phyloP scores from a whole-genome alignment of 805 yeast species.

The Yarrowia divulgata region DNA sequence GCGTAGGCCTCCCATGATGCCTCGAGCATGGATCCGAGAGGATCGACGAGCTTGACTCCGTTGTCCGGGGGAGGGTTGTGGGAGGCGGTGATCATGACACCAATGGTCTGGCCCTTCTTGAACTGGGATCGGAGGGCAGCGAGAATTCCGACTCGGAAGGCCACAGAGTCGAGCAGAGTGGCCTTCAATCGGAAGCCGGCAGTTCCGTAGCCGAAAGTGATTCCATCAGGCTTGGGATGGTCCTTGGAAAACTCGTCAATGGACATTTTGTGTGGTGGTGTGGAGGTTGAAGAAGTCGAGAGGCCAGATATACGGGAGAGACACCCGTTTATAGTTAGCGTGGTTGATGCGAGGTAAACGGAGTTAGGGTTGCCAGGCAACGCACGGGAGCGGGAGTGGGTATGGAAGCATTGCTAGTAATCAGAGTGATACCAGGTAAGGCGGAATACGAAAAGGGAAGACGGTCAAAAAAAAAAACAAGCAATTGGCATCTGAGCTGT shows the following conservation, averaged over 20 bases:
- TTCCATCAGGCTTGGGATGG: slow-evolving; percentile 58
- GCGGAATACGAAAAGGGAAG: neutral
- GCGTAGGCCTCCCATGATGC: slow-evolving; percentile 85
- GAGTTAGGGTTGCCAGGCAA: slow-evolving; percentile 34
- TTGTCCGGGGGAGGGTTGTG: slow-evolving; percentile 64
- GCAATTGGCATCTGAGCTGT: neutral
- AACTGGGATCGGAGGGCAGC: slow-evolving; percentile 84
- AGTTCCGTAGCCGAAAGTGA: slow-evolving; percentile 80
- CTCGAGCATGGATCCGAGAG: slow-evolving; percentile 86
- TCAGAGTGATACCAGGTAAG: neutral
- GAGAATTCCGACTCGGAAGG: slow-evolving; percentile 80
- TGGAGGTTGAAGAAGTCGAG: neutral
- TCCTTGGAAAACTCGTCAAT: slow-evolving; percentile 40
- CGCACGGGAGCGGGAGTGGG: neutral
- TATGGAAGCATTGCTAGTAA: neutral
- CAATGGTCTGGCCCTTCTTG: slow-evolving; percentile 72
- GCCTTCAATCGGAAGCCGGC: slow-evolving; percentile 93
- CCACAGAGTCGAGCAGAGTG: slow-evolving; percentile 73
- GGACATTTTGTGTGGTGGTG: slow-evolving; percentile 22
- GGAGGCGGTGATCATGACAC: slow-evolving; percentile 55
- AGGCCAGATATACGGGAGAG: neutral
- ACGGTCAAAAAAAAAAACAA: neutral
- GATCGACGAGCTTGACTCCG: slow-evolving; percentile 97
- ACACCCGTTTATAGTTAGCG: slow-evolving; percentile 22
- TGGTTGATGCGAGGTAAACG: slow-evolving; percentile 33